phyloP scores from a whole-genome alignment of 2,329 filamentous ascomycete species.

The Pezicula neosporulosa region DNA sequence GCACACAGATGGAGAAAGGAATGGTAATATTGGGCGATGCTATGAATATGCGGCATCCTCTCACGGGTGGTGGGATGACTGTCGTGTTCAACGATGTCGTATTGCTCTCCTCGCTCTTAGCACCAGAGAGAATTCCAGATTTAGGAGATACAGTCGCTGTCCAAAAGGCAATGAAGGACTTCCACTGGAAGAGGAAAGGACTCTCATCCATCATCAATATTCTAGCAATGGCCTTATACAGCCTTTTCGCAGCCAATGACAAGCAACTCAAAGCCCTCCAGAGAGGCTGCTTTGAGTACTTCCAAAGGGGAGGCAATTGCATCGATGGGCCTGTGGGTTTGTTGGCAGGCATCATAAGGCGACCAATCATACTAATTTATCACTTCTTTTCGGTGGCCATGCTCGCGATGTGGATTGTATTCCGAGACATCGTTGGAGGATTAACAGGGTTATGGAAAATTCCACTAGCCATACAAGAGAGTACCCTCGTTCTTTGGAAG shows the following conservation, averaged over 20 bases:
- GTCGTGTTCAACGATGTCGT: constrained; percentile 93
- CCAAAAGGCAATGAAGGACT: constrained; percentile 58
- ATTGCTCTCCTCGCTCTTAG: constrained; percentile 70
- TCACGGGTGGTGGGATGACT: constrained; percentile 97
- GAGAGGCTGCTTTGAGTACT: constrained; percentile 89
- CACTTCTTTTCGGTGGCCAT: constrained; percentile 96
- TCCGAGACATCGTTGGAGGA: constrained; percentile 43
- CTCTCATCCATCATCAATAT: constrained; percentile 92
- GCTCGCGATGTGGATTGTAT: constrained; percentile 70
- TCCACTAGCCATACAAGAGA: constrained; percentile 63
- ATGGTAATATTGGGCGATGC: constrained; percentile 87
- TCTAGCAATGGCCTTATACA: constrained; percentile 90
- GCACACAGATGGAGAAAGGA: constrained; percentile 65
- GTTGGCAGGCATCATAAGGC: constrained; percentile 75
- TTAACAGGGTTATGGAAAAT: constrained; percentile 49
- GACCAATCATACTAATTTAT: constrained; percentile 74
- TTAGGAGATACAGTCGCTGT: constrained; percentile 67
- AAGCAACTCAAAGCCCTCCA: constrained; percentile 75
- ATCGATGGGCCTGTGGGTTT: constrained; percentile 78
- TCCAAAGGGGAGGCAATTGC: constrained; percentile 68
- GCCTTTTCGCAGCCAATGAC: constrained; percentile 84
- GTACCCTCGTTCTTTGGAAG: constrained; percentile 71
- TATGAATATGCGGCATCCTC: constrained; percentile 98
- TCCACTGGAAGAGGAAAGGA: constrained; percentile 86
- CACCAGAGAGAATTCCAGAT: constrained; percentile 63